These are phyloP conservation scores for Pseudozyma tsukubaensis DNA, from an alignment of 1,284 basidiomycete genomes.

Conservation along the genomic window DNA sequence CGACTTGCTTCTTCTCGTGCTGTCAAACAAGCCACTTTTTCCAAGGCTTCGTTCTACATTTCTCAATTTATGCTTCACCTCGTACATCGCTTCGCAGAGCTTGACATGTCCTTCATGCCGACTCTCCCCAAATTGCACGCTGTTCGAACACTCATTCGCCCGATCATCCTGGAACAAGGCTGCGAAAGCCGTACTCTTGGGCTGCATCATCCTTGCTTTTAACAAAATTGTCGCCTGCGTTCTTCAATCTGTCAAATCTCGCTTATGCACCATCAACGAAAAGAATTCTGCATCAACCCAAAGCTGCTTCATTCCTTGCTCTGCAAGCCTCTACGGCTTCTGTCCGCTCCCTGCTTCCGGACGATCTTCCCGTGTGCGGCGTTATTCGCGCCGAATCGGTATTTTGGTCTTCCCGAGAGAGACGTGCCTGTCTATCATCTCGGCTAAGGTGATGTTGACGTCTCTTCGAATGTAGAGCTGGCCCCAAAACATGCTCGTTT, in stretches of 20 bases:
- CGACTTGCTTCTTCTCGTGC: slow-evolving; percentile 1
- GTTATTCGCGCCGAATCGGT: neutral
- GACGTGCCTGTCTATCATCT: slow-evolving; percentile 17
- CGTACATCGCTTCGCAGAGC: slow-evolving; percentile 16
- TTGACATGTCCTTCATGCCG: slow-evolving; percentile 4
- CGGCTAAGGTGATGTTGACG: slow-evolving; percentile 5
- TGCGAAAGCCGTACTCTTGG: slow-evolving; percentile 17
- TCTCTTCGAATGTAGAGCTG: neutral
- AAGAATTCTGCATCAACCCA: slow-evolving; percentile 28
- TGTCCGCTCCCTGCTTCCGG: neutral
- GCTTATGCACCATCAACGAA: slow-evolving; percentile 14
- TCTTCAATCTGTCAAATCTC: slow-evolving; percentile 6
- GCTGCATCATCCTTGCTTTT: slow-evolving; percentile 29
- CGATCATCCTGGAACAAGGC: slow-evolving; percentile 1
- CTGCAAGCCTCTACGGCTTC: slow-evolving; percentile 11
- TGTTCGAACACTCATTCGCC: slow-evolving; percentile 17
- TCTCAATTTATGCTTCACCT: slow-evolving; percentile 1
- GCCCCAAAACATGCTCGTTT: slow-evolving; percentile 13
- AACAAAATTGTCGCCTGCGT: neutral
- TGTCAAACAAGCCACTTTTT: slow-evolving; percentile 1
- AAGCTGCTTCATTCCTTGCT: slow-evolving; percentile 17
- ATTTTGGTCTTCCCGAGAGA: neutral
- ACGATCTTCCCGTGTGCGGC: too few species aligned
- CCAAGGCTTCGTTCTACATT: slow-evolving; percentile 1
- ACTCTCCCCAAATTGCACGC: neutral